Evolutionary conservation across 169 alveolate species (phyloP), one percentile per base, ranked within the genome.

Genomic region (Eimeria tenella): DNA sequence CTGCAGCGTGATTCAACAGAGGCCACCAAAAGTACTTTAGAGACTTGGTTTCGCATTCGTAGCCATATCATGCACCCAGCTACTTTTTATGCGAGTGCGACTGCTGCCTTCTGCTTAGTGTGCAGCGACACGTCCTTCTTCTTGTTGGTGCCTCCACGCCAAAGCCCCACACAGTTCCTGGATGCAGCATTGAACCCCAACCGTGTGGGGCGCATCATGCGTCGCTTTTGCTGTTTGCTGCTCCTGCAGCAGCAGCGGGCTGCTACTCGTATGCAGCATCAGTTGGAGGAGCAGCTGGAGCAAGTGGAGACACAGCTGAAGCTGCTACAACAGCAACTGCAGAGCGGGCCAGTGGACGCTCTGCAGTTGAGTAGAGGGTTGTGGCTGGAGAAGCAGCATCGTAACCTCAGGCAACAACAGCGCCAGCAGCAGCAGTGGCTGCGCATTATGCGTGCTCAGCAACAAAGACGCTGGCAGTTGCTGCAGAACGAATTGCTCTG

Each of bases 81-180:
- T 73, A 23, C 60, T 25, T 42, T 53, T 73, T 42, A 7, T 42
- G 84, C 84, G 15, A 53, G 56, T 73, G 56, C 84, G 15, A 58
- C 60, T 21, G 84, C 77, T 68, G 77, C 42, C 10, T 11, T 73
- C 31, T 42, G 8, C n/a, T 7, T 58, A 73, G 84, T 73, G 84
- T 73, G 84, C 84, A 73, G 60, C 84, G 84, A 73, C 56, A 73
- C 84, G 7, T 73, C 84, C 58, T 73, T 73, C 56, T 73, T 73
- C 23, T 53, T 73, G 31, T 31, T 73, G 13, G 84, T 73, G 60
- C 84, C 84, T 31, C 84, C 84, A 1, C 53, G 84, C 19, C 84
- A 73, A 10, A 73, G 84, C 60, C 84, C 84, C 56, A 31, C 56
- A 23, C 84, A 73, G n/a, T 10, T 73, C 0, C 15, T 73, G 7